Conservation (phyloP, 2,329 filamentous ascomycete species). For the Alternaria infectoria region DNA sequence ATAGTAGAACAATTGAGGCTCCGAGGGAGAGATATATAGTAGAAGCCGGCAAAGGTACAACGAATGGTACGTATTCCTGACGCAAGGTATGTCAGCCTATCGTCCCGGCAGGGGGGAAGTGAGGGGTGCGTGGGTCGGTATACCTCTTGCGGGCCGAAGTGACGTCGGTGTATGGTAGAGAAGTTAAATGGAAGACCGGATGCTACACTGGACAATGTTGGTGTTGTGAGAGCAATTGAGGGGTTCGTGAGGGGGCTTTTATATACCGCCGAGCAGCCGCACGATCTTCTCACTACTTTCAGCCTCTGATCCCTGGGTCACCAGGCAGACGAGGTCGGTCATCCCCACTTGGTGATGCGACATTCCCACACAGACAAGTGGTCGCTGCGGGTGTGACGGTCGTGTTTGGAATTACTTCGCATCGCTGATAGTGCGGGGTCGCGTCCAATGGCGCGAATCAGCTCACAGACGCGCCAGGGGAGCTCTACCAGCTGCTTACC, state of each 20-base stretch:
- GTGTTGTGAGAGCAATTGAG: conserved; percentile 23
- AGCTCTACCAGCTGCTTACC: conserved; percentile 21
- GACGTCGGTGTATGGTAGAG: conserved; percentile 24
- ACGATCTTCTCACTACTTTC: conserved; percentile 19
- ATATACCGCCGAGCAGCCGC: conserved; percentile 31
- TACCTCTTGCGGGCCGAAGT: conserved; percentile 35
- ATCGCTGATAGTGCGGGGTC: conserved; percentile 44
- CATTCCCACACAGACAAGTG: conserved; percentile 25
- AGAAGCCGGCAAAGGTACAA: conserved; percentile 19
- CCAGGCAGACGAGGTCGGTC: conserved; percentile 23
- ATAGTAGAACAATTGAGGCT: conserved; percentile 23
- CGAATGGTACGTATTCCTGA: conserved; percentile 34
- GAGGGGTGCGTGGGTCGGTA: conserved; percentile 27
- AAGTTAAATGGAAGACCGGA: conserved; percentile 11
- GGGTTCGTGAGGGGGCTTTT: conserved; percentile 37
- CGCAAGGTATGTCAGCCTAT: conserved; percentile 33
- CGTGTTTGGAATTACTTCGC: conserved; percentile 42
- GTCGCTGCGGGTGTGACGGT: conserved; percentile 35
- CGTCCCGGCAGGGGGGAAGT: conserved; percentile 11
- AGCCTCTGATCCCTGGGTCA: conserved; percentile 29
- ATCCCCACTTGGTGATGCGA: conserved; percentile 45
- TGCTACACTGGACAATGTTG: conserved; percentile 23
- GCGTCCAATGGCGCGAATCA: conserved; percentile 40
- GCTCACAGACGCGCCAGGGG: conserved; percentile 27
- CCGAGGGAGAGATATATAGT: conserved; percentile 30